A percentile compares a stretch with the other conserved stretches of the same genome.
phyloP scores from a whole-genome alignment of 2,329 filamentous ascomycete species.

The Monilinia fructicola region DNA sequence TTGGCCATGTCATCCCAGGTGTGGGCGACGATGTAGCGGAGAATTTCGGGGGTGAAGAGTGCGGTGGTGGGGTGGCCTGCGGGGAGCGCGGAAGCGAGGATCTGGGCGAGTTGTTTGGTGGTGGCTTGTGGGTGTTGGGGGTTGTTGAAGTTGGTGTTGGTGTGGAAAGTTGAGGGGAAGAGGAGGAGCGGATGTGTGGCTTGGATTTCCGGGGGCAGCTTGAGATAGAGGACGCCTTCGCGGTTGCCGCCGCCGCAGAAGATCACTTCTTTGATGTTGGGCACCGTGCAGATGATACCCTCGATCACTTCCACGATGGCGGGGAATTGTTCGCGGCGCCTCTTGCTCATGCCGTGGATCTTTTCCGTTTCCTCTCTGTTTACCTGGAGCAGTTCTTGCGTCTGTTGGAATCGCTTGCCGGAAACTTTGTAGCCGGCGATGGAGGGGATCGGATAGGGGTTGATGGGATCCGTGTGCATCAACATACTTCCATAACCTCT shows the following conservation, averaged over 20 bases:
- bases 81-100: slow-evolving; percentile 29
- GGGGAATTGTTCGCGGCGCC: slow-evolving; percentile 77
- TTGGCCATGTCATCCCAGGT: slow-evolving; percentile 55
- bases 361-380: slow-evolving; percentile 54
- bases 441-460: slow-evolving; percentile 79
- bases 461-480: slow-evolving; percentile 71
- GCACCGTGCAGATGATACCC: slow-evolving; percentile 67
- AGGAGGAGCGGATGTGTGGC: slow-evolving; percentile 63
- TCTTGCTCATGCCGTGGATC: slow-evolving; percentile 76
- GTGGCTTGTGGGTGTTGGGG: slow-evolving; percentile 43
- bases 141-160: slow-evolving; percentile 28
- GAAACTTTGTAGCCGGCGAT: slow-evolving; percentile 75
- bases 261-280: slow-evolving; percentile 68
- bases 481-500: slow-evolving; percentile 87
- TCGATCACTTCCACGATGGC: slow-evolving; percentile 81
- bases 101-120: slow-evolving; percentile 38
- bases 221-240: slow-evolving; percentile 78
- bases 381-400: slow-evolving; percentile 50
- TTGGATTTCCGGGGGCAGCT: slow-evolving; percentile 58
- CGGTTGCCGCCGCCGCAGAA: slow-evolving; percentile 89
- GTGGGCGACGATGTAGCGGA: slow-evolving; percentile 48
- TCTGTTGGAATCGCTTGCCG: slow-evolving; percentile 58
- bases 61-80: slow-evolving; percentile 31
- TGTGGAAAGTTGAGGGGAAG: slow-evolving; percentile 32
- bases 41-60: slow-evolving; percentile 48